phyloP scores from a whole-genome alignment of 1,139 yeast species.

The Lodderomyces metapsilosis region DNA sequence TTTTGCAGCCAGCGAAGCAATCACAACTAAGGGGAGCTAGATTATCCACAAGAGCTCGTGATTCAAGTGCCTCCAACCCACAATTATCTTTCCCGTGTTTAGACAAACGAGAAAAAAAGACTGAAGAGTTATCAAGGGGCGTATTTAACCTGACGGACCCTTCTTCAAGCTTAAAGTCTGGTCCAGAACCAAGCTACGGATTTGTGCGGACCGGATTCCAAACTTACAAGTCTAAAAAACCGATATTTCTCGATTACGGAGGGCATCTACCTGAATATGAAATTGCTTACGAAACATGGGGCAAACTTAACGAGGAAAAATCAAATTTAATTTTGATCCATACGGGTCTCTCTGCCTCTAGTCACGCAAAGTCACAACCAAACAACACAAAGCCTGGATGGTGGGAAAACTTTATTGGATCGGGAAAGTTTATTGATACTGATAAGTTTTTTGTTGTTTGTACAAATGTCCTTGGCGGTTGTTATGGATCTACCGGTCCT shows the following conservation, averaged over 20 bases:
- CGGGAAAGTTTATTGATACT: constrained; percentile 78
- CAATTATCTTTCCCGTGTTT: constrained; percentile 82
- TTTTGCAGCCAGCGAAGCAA: constrained; percentile 6
- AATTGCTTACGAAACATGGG: constrained; percentile 94
- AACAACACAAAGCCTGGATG: constrained; percentile 77
- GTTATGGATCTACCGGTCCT: constrained; percentile 96
- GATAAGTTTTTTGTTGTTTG: constrained; percentile 78
- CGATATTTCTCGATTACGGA: constrained; percentile 78
- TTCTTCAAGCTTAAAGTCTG: constrained; percentile 50
- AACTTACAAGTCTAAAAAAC: constrained; percentile 51
- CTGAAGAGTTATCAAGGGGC: constrained; percentile 39
- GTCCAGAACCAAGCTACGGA: constrained; percentile 86
- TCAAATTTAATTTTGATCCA: constrained; percentile 78
- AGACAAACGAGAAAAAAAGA: constrained; percentile 68
- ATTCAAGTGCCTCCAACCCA: constrained; percentile 45
- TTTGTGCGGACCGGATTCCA: constrained; percentile 69
- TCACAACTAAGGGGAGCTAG: constrained; percentile 12
- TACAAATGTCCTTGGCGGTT: constrained; percentile 90
- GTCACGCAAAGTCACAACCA: constrained; percentile 87
- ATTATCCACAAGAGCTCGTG: background rate
- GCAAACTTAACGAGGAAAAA: constrained; percentile 49
- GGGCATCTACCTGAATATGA: constrained; percentile 72
- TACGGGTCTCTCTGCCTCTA: constrained; percentile 90
- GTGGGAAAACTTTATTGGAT: constrained; percentile 96
- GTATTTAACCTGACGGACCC: constrained; percentile 10